Evolutionary conservation across 2,329 filamentous ascomycete species (phyloP).

Genomic region (Beauveria scarabaeidicola): DNA sequence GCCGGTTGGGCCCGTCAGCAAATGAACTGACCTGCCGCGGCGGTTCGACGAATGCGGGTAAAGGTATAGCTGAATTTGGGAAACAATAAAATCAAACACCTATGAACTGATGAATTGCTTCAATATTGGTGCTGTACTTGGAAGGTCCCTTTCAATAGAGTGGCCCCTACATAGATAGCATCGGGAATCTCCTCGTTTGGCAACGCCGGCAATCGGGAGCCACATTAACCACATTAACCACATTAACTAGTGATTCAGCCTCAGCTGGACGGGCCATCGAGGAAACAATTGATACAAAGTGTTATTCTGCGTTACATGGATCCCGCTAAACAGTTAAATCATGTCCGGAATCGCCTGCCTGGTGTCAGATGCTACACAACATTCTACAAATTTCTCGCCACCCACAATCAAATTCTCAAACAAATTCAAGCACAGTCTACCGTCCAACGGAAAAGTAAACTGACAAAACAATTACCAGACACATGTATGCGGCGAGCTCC

Average conservation of each 20-base stretch:
- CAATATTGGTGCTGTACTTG: not conserved
- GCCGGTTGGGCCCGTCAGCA: too few species aligned
- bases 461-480: slow-evolving; percentile 23
- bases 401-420: not conserved
- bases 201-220: not conserved
- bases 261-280: not conserved
- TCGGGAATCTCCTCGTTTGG: not conserved
- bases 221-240: not conserved
- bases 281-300: not conserved
- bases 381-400: not conserved
- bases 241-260: not conserved
- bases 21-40: too few species aligned
- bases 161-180: not conserved
- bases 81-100: not conserved
- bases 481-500: slow-evolving; percentile 25
- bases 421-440: not conserved
- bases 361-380: slow-evolving; percentile 8
- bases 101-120: not conserved
- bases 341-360: not conserved
- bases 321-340: not conserved
- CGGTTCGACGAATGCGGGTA: not conserved
- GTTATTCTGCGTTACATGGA: not conserved
- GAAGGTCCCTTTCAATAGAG: not conserved
- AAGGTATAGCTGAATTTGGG: not conserved
- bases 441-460: slow-evolving; percentile 22